Conservation (phyloP, 108 stramenopile species). For the Stephanodiscus minutulus region DNA sequence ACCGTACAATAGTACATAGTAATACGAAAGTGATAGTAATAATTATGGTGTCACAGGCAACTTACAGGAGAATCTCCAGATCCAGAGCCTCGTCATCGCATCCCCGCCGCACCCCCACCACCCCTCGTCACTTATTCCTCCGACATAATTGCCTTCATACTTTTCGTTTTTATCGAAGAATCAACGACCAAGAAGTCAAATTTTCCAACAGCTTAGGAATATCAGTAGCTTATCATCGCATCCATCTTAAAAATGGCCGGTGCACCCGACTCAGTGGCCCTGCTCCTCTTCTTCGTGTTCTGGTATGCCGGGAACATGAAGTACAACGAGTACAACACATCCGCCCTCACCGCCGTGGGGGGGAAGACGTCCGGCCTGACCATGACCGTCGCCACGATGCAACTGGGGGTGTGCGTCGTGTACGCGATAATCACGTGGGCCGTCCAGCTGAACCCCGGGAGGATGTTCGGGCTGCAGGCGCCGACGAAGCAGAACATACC, state of each 20-base stretch:
- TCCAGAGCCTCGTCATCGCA: too few species aligned
- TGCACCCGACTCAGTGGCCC: constrained; percentile 49
- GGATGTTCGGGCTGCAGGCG: constrained; percentile 47
- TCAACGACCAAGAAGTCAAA: neutral
- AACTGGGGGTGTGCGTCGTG: constrained; percentile 54
- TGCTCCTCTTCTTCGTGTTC: constrained; percentile 52
- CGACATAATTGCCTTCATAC: too few species aligned
- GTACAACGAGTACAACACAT: constrained; percentile 68
- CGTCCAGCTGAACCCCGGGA: constrained; percentile 49
- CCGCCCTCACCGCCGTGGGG: constrained; percentile 53
- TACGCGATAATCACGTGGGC: constrained; percentile 57
- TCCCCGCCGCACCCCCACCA: neutral
- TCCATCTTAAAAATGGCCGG: constrained; percentile 25
- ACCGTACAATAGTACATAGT: too few species aligned
- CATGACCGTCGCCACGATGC: constrained; percentile 60
- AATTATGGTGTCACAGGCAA: too few species aligned
- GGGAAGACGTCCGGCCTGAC: constrained; percentile 58
- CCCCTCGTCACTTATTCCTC: neutral
- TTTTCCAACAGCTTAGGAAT: neutral
- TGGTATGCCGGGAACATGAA: constrained; percentile 65
- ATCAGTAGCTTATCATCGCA: too few species aligned
- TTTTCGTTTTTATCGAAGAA: neutral
- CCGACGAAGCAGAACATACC: constrained; percentile 48
- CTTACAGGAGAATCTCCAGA: too few species aligned
- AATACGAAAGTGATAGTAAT: too few species aligned